These are phyloP conservation scores for Xerocomellus intermedius DNA, from an alignment of 768 basidiomycete genomes.

Conservation along the genomic window DNA sequence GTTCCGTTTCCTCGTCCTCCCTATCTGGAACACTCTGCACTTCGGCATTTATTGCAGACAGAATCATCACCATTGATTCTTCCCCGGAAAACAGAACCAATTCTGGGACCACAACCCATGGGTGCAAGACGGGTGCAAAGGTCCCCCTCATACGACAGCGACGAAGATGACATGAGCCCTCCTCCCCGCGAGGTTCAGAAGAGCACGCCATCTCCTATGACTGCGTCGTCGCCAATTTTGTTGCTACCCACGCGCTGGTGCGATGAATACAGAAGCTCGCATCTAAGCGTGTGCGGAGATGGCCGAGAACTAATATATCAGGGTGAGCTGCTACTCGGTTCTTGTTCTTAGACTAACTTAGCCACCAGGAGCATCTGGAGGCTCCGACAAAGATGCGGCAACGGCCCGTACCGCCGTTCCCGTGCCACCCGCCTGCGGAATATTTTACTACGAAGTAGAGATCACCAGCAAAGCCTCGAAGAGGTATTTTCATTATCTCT, in stretches of 20 bases:
- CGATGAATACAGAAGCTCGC: slow-evolving; percentile 58
- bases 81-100: slow-evolving; percentile 38
- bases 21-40: slow-evolving; percentile 74
- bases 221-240: slow-evolving; percentile 40
- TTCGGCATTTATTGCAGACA: slow-evolving; percentile 68
- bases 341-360: slow-evolving; percentile 2
- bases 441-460: slow-evolving; percentile 94
- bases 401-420: slow-evolving; percentile 74
- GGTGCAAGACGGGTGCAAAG: slow-evolving; percentile 26
- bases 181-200: slow-evolving; percentile 43
- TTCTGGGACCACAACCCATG: slow-evolving; percentile 20
- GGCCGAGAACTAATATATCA: slow-evolving; percentile 74
- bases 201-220: slow-evolving; percentile 21
- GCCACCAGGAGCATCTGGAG: slow-evolving; percentile 47
- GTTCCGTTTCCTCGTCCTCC: slow-evolving; percentile 60
- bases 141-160: slow-evolving; percentile 56
- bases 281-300: slow-evolving; percentile 62
- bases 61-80: slow-evolving; percentile 39
- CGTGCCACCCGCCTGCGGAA: slow-evolving; percentile 82
- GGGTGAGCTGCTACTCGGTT: slow-evolving; percentile 41
- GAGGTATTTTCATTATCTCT: slow-evolving; percentile 50
- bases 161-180: slow-evolving; percentile 62
- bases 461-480: slow-evolving; percentile 76
- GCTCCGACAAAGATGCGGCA: slow-evolving; percentile 79
- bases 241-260: slow-evolving; percentile 78